Evolutionary conservation across 768 basidiomycete genomes (phyloP), one percentile per base, ranked within the genome.

Genomic region (Coprinopsis strossmayeri): DNA sequence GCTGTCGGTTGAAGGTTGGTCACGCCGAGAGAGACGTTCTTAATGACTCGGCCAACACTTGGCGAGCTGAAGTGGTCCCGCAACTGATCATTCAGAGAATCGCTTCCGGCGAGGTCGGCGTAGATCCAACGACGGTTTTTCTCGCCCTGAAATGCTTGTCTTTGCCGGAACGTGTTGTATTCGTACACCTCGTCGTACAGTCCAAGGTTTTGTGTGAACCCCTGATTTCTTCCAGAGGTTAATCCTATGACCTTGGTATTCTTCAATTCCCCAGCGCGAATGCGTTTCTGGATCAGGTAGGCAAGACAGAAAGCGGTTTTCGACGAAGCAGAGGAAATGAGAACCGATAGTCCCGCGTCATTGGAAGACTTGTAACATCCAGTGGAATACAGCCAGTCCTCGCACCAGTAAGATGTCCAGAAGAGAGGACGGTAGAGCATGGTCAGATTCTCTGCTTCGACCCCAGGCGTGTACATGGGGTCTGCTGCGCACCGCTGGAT

Each of bases 341-440:
- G 66, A 50, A 86, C 64, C 37, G 50, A 28, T 23, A 51, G 35
- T 3, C 18, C 15, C 24, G 59, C 57, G 2, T 66, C 66, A 3
- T 72, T 72, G 4, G 69, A 75, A 1, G 68, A 73, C 7, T 73
- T 69, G 58, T 84, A 85, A 15, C 44, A 39, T 20, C 59, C 55
- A 2, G 74, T 68, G 3, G 70, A 64, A 48, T 73, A 64, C 4
- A 86, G 59, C 81, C 81, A 86, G 57, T 86, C 84, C 59, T 86
- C 81, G 53, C 74, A 82, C 84, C 84, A 86, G 53, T 76, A 86
- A 1, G 84, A 74, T 0, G 84, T 85, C 84, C 84, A 86, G 61
- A 84, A 86, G 13, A 86, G 68, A 0, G 84, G 82, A 0, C 82
- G 74, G 53, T 82, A 86, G 13, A 86, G 72, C 84, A 86, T 85